These are phyloP conservation scores for Limnomonas spitsbergensis DNA, from an alignment of 139 green algal species.

Conservation along the genomic window DNA sequence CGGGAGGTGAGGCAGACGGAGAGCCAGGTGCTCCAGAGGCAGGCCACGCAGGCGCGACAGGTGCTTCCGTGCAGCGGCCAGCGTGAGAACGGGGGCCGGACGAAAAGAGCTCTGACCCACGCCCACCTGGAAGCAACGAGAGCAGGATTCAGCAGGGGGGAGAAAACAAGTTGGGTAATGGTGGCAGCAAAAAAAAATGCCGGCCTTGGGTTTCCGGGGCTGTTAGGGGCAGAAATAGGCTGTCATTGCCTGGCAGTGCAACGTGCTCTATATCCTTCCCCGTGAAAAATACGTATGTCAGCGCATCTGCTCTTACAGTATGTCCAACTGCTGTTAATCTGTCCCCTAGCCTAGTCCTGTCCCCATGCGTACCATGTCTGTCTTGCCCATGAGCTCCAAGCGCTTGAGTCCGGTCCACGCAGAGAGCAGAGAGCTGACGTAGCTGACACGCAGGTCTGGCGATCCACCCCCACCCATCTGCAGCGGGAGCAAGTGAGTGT, in stretches of 20 bases:
- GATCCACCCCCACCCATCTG: background rate
- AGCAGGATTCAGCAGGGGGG: background rate
- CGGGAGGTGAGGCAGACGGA: background rate
- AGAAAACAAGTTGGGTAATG: no score
- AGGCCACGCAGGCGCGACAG: background rate
- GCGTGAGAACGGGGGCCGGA: background rate
- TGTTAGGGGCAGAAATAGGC: no score
- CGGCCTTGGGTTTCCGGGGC: no score
- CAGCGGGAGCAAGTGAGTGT: no score
- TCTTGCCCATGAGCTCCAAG: background rate
- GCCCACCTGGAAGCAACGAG: background rate
- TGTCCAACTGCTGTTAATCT: no score
- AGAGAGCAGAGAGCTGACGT: background rate
- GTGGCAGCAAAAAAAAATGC: no score
- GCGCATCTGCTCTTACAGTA: no score
- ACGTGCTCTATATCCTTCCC: no score
- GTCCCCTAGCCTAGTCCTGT: no score
- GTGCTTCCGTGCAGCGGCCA: background rate
- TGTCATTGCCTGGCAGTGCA: no score
- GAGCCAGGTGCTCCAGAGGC: background rate
- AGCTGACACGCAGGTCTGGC: background rate
- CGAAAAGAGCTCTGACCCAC: no score
- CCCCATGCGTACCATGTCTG: slow-evolving; percentile 3
- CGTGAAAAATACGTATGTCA: no score
- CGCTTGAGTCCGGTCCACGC: background rate